Evolutionary conservation across 768 basidiomycete genomes (phyloP), one percentile per base, ranked within the genome.

Genomic region (Lactifluus subvellereus): DNA sequence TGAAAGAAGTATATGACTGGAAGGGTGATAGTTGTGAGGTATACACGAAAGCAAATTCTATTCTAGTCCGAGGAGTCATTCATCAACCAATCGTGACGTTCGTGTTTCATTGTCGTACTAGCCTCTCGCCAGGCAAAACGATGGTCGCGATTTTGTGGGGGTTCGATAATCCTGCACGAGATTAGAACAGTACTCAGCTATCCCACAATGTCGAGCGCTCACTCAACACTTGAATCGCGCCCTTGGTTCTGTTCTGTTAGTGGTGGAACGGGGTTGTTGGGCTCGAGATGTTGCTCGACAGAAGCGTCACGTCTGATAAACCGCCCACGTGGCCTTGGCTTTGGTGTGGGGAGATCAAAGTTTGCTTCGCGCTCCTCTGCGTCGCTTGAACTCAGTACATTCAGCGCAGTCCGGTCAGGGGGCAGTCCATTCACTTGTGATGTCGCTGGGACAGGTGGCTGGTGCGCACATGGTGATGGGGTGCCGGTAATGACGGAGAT

Each of bases 61-160:
- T 64, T n/a, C 49, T 64, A 64, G 27, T 64, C 63, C 33, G 63
- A 59, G 7, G 58, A 64, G 59, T 64, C 63, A 13, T 64, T 56
- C 40, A 64, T 54, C 42, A 64, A 33, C 63, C 63, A 64, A 33
- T 51, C 59, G 58, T 64, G 57, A 37, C 49, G 45, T 54, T 50
- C 58, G 45, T 60, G 40, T 51, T 13, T 38, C 32, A 4, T 7
- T 48, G 22, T 48, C 47, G 22, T 48, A 27, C 14, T 27, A 48
- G 7, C n/a, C 18, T 58, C 51, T 16, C 13, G 53, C 32, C 20
- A 9, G 22, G 22, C 5, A 11, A 16, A 48, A 13, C 11, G 43
- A 40, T 10, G 62, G 6, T 54, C 27, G n/a, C 18, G 20, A 40
- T 45, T 51, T 38, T 13, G 42, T 8, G 58, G 48, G 20, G 48